Evolutionary conservation across 2,329 filamentous ascomycete species (phyloP), one percentile per base, ranked within the genome.

Genomic region (Falciphora oryzae): DNA sequence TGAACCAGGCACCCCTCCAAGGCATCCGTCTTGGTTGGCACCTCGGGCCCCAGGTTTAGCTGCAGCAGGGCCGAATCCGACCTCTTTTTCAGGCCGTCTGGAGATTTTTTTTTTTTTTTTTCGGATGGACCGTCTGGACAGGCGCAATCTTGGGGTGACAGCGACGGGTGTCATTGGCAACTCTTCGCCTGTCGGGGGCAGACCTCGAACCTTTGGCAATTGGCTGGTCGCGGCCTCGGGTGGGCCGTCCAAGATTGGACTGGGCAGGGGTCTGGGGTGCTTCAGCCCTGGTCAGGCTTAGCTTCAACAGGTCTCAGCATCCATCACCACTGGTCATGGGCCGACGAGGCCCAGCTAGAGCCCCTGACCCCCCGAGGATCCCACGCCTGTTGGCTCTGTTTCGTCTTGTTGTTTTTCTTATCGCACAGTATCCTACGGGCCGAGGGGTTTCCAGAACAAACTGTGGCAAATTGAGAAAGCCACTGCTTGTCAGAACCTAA

Each of bases 371-470:
- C 32, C 22, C 22, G 44, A 53, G 44, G 18, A 53, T 53, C 44
- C 44, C 44, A 53, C 44, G 22, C 44, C n/a, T n/a, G 44, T n/a
- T 25, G 44, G 44, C 44, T 53, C 44, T 53, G 44, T 35, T 63
- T 35, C 53, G n/a, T 22, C 57, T 58, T 62, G 28, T 57, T 62
- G 44, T 25, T 53, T 50, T 22, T 50, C 11, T 32, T 22, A 2
- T 50, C 8, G 16, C 32, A 29, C 29, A 29, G 29, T 29, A 6
- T 29, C 6, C 3, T 35, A 16, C 38, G 6, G 38, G 38, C 38
- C 3, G n/a, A 7, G n/a, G 44, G 18, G 5, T n/a, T 53, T 53
- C 44, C 22, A 53, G 44, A 53, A 53, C 44, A 18, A 53, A 18
- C 44, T 11, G 44, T 53, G 44, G 44, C 44, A 53, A 53, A 25